Conservation (phyloP, 768 basidiomycete genomes). For the Leccinum fibrillosum region DNA sequence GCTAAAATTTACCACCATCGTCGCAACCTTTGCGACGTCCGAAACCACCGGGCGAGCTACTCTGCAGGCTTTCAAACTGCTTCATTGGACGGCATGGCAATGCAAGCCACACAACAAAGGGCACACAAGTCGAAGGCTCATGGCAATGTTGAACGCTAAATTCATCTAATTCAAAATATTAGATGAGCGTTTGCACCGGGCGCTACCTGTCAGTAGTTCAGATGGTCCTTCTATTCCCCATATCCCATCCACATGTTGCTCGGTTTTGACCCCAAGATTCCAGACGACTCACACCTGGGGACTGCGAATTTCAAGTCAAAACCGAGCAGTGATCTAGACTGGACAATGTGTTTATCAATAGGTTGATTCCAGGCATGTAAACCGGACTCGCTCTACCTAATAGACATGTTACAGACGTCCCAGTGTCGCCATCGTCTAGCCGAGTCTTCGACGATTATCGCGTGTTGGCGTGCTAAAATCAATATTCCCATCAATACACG, state of each 20-base stretch:
- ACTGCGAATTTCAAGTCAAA: background rate
- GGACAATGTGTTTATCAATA: background rate
- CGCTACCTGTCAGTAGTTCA: too few species aligned
- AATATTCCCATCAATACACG: background rate
- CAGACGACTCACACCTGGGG: background rate
- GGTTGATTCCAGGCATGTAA: background rate
- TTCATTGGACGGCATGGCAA: too few species aligned
- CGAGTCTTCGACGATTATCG: background rate
- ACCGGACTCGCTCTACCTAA: conserved; percentile 5
- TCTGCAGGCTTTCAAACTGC: too few species aligned
- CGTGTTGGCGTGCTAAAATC: background rate
- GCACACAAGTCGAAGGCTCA: too few species aligned
- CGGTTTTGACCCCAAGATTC: background rate
- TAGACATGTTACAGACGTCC: background rate
- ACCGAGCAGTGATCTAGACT: background rate
- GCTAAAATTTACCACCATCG: too few species aligned
- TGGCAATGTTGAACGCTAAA: too few species aligned
- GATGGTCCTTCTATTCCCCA: too few species aligned
- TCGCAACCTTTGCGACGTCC: too few species aligned
- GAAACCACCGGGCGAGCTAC: too few species aligned
- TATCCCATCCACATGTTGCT: background rate
- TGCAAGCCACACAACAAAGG: too few species aligned
- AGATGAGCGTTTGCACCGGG: too few species aligned
- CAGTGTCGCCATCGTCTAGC: background rate
- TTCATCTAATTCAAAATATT: too few species aligned